Conservation (phyloP, 768 basidiomycete species). For the Clathrus columnatus region DNA sequence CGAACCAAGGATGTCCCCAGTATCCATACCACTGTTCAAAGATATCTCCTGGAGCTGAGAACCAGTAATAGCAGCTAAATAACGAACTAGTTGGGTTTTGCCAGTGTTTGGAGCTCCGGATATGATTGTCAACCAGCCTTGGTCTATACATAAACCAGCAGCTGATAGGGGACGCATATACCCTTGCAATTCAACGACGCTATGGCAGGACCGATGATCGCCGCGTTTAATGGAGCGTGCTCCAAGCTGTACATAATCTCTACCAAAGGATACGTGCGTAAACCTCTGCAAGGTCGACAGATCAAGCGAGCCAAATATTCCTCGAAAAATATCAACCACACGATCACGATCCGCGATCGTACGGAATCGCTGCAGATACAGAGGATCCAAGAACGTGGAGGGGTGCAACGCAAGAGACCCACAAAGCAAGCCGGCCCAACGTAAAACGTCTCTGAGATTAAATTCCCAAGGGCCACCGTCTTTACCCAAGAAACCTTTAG, state of each 20-base stretch:
- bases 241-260: conserved; percentile 3
- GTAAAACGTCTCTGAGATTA: conserved; percentile 88
- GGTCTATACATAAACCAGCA: conserved; percentile 58
- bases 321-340: conserved; percentile 17
- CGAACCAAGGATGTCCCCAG: conserved; percentile 87
- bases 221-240: neutral
- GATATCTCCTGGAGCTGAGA: conserved; percentile 60
- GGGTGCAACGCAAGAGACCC: conserved; percentile 34
- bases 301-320: conserved; percentile 27
- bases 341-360: conserved; percentile 49
- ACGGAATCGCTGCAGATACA: conserved; percentile 87
- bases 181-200: conserved; percentile 32
- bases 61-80: conserved; percentile 65
- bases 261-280: conserved; percentile 26
- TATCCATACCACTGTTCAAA: conserved; percentile 82
- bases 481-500: conserved; percentile 58
- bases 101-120: conserved; percentile 68
- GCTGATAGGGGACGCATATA: conserved; percentile 67
- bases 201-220: neutral
- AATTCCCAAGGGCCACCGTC: conserved; percentile 96
- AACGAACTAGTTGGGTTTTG: conserved; percentile 68
- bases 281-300: neutral
- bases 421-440: conserved; percentile 60
- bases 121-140: conserved; percentile 85
- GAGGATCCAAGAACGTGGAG: conserved; percentile 50